A percentile compares a stretch with the other conserved stretches of the same genome.
Conservation (phyloP, 2,329 filamentous ascomycete genomes). For the Fusarium tjaetaba region DNA sequence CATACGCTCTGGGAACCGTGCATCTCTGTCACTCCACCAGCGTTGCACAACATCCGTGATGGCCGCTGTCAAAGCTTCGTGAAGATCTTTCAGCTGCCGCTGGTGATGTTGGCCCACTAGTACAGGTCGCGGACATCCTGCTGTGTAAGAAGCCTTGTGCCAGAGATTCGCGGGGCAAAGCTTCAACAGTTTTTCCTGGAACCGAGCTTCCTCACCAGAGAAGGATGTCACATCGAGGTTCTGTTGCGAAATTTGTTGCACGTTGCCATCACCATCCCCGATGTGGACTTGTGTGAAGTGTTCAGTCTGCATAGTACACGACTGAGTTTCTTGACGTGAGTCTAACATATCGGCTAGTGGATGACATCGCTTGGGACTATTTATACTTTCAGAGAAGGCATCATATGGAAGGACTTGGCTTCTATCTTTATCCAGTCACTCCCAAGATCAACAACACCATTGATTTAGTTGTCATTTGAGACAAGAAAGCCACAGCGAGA, state of each 20-base stretch:
- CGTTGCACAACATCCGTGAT: conserved; percentile 50
- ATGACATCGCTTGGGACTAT: not conserved
- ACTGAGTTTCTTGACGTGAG: accelerated
- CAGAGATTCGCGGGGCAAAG: conserved; percentile 43
- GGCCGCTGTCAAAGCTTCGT: conserved; percentile 46
- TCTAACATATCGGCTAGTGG: not conserved
- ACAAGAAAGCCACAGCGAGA: not conserved
- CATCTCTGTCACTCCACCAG: conserved; percentile 51
- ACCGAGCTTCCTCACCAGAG: conserved; percentile 27
- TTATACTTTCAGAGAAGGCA: not conserved
- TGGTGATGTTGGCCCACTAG: conserved; percentile 47
- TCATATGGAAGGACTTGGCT: not conserved
- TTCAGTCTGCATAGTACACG: not conserved
- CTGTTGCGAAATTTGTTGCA: conserved; percentile 32
- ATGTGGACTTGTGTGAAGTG: conserved; percentile 38
- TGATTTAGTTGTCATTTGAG: accelerated
- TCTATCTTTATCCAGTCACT: accelerated
- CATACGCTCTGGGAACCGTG: conserved; percentile 48
- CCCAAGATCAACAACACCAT: accelerated
- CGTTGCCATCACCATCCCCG: not conserved
- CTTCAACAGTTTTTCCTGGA: conserved; percentile 30
- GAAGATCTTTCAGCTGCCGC: conserved; percentile 43
- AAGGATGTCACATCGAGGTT: conserved; percentile 64
- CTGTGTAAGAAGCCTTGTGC: conserved; percentile 42
- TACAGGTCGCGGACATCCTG: conserved; percentile 49